Evolutionary conservation across 805 yeast species (phyloP).

Genomic region (Priceomyces melissophilus): DNA sequence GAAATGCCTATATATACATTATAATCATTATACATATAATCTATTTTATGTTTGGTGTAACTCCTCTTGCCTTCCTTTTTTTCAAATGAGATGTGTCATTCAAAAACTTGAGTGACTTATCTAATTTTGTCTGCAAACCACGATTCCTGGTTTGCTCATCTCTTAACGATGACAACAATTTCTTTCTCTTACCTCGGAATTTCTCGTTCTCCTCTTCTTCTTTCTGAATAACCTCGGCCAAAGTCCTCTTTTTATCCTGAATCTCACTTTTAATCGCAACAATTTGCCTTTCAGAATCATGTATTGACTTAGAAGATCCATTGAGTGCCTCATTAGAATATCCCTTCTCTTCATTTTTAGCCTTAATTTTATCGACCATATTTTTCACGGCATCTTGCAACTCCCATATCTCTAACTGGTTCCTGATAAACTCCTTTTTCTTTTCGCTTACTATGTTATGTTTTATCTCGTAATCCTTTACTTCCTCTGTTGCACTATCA

Average conservation of each 20-base stretch:
- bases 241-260: slow-evolving; percentile 14
- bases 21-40: slow-evolving; percentile 14
- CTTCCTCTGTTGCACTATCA: slow-evolving; percentile 22
- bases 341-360: slow-evolving; percentile 54
- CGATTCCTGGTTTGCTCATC: slow-evolving; percentile 21
- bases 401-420: slow-evolving; percentile 42
- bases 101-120: slow-evolving; percentile 32
- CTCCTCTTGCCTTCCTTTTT: slow-evolving; percentile 39
- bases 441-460: slow-evolving; percentile 18
- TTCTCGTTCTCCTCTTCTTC: slow-evolving; percentile 17
- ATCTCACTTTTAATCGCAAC: slow-evolving; percentile 17
- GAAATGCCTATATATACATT: slow-evolving; percentile 75
- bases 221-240: slow-evolving; percentile 16
- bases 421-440: slow-evolving; percentile 22
- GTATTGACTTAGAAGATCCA: slow-evolving; percentile 49
- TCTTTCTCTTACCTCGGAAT: slow-evolving; percentile 19
- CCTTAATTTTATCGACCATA: slow-evolving; percentile 41
- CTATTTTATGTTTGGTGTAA: slow-evolving; percentile 25
- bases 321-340: slow-evolving; percentile 61
- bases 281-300: slow-evolving; percentile 39
- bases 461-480: slow-evolving; percentile 20
- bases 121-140: slow-evolving; percentile 23
- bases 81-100: slow-evolving; percentile 39
- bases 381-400: slow-evolving; percentile 45
- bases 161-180: slow-evolving; percentile 18